These are phyloP conservation scores for Stenocarpella maydis DNA, from an alignment of 2,329 filamentous ascomycete genomes.

Conservation along the genomic window DNA sequence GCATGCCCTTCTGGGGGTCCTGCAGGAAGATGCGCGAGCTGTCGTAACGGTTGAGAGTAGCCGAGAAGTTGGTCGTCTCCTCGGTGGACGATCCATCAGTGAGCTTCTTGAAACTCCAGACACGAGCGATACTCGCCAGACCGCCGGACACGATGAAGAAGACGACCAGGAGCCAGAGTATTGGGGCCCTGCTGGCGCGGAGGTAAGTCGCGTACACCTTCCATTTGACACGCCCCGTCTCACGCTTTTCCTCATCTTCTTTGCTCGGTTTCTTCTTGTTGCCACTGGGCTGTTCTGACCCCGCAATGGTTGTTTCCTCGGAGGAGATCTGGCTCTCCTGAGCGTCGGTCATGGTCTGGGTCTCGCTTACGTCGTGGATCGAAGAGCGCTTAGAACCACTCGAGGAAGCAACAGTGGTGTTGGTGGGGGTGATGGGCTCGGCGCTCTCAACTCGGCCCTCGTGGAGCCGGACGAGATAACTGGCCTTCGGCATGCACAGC, in stretches of 20 bases:
- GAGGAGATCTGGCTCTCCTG: constrained; percentile 32
- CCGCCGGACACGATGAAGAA: constrained; percentile 40
- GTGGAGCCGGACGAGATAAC: constrained; percentile 43
- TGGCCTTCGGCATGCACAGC: constrained; percentile 43
- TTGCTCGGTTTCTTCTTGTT: constrained; percentile 35
- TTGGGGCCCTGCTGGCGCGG: constrained; percentile 41
- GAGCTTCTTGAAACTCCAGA: constrained; percentile 47
- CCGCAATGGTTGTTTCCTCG: constrained; percentile 29
- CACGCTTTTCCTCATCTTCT: constrained; percentile 42
- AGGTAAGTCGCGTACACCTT: constrained; percentile 47
- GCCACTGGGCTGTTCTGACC: constrained; percentile 26
- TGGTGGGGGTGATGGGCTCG: constrained; percentile 35
- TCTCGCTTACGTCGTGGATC: constrained; percentile 33
- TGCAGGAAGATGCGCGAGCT: constrained; percentile 32
- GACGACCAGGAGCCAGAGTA: constrained; percentile 41
- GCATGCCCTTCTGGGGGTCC: constrained; percentile 25
- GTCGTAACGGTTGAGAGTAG: constrained; percentile 26
- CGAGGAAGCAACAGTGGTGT: constrained; percentile 3
- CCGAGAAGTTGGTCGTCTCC: constrained; percentile 30
- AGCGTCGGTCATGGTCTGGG: constrained; percentile 30
- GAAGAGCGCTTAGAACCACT: constrained; percentile 30
- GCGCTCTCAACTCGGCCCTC: constrained; percentile 41
- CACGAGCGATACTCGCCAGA: constrained; percentile 40
- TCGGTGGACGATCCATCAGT: constrained; percentile 40
- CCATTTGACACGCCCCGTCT: constrained; percentile 46